Conservation (phyloP, 495 filamentous ascomycete genomes). For the Margaritispora aquatica region DNA sequence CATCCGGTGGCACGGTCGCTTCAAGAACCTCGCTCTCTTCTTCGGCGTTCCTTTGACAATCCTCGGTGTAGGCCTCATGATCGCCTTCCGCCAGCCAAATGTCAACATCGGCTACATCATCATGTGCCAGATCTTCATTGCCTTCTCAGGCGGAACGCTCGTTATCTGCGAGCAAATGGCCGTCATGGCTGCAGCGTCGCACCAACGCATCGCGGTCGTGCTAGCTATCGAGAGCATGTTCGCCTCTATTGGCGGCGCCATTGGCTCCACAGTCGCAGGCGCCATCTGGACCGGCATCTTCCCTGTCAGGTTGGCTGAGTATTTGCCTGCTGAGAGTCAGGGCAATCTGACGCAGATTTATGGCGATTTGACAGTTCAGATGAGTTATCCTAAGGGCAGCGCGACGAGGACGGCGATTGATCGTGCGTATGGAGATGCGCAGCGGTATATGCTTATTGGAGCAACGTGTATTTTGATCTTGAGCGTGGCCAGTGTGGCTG, state of each 20-base stretch:
- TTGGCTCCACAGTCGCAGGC: constrained; percentile 52
- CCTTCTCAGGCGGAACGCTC: constrained; percentile 51
- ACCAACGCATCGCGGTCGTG: constrained; percentile 59
- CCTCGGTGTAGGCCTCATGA: constrained; percentile 65
- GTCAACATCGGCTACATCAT: constrained; percentile 57
- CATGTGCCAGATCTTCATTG: constrained; percentile 76
- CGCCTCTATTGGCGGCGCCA: constrained; percentile 54
- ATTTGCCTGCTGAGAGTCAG: constrained; percentile 48
- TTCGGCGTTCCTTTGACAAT: constrained; percentile 56
- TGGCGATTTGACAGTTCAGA: constrained; percentile 52
- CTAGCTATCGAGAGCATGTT: constrained; percentile 58
- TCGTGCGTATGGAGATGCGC: constrained; percentile 46
- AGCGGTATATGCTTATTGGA: constrained; percentile 42
- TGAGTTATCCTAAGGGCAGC: constrained; percentile 51
- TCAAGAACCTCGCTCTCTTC: constrained; percentile 44
- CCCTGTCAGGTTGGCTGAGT: constrained; percentile 38
- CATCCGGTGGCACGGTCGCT: constrained; percentile 45
- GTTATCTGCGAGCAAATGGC: constrained; percentile 62
- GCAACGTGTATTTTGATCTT: constrained; percentile 43
- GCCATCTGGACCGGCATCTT: constrained; percentile 64
- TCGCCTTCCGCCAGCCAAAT: constrained; percentile 56
- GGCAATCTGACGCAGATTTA: constrained; percentile 37
- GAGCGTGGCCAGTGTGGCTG: constrained; percentile 35
- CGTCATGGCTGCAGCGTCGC: constrained; percentile 55
- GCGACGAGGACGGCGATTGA: constrained; percentile 53